Conservation (phyloP, 768 basidiomycete genomes). For the Amyloporia xantha region DNA sequence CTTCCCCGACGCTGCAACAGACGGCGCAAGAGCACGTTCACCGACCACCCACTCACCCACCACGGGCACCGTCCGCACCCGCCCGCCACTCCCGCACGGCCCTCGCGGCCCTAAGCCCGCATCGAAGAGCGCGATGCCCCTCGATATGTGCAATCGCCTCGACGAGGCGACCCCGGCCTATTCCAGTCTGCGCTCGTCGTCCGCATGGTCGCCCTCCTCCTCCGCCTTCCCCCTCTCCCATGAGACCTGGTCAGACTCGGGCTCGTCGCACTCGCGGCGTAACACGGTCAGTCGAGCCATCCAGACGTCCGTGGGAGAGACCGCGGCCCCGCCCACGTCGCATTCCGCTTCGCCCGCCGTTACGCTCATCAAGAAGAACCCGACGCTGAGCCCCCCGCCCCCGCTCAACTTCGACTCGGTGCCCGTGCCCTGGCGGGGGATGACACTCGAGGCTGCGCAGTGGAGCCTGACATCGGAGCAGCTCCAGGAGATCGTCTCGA, state of each 20-base stretch:
- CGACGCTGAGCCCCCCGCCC: conserved; percentile 40
- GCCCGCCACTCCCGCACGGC: conserved; percentile 13
- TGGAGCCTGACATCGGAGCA: conserved; percentile 47
- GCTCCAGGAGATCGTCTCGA: conserved; percentile 65
- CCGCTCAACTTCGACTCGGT: conserved; percentile 48
- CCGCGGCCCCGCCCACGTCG: conserved; percentile 8
- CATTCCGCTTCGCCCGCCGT: conserved; percentile 13
- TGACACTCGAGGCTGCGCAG: conserved; percentile 66
- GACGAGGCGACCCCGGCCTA: conserved; percentile 11
- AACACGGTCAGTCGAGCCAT: conserved; percentile 6
- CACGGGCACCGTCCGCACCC: conserved; percentile 11
- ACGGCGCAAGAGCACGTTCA: neutral
- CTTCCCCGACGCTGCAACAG: neutral
- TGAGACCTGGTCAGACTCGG: conserved; percentile 1
- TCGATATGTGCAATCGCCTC: conserved; percentile 14
- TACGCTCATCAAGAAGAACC: conserved; percentile 18
- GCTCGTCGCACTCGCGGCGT: conserved; percentile 4
- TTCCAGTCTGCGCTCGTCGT: conserved; percentile 6
- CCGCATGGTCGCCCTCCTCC: conserved; percentile 7
- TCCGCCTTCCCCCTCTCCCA: neutral
- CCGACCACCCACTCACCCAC: conserved; percentile 3
- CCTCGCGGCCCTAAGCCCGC: conserved; percentile 16
- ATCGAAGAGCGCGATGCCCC: conserved; percentile 11
- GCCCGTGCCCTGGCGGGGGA: conserved; percentile 58
- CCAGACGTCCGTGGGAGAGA: conserved; percentile 6